Evolutionary conservation across 164 flowering plant genomes (phyloP).

Genomic region (Chimonanthus salicifolius): DNA sequence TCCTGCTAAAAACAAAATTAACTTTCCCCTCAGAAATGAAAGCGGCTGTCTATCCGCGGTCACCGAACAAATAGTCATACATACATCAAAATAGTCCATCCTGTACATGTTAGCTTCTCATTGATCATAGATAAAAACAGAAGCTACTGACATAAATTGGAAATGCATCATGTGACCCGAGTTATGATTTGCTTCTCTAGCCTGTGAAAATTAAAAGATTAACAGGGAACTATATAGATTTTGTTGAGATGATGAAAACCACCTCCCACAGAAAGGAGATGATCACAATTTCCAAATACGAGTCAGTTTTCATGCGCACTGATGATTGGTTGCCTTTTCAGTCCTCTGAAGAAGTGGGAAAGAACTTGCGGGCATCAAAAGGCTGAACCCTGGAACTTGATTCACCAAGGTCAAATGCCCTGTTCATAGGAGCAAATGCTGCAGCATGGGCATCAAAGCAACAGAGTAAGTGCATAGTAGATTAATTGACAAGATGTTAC

Average conservation of each 20-base stretch:
- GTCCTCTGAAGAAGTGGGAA: slow-evolving; percentile 28
- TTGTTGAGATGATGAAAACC: background rate
- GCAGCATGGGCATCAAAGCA: slow-evolving; percentile 18
- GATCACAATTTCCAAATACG: background rate
- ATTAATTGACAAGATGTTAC: no score
- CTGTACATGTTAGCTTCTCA: background rate
- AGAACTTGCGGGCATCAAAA: slow-evolving; percentile 51
- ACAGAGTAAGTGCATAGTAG: background rate
- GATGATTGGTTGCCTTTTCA: slow-evolving; percentile 1
- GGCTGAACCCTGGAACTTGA: slow-evolving; percentile 41
- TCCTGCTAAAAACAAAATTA: no score
- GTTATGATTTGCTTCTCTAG: background rate
- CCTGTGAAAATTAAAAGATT: background rate
- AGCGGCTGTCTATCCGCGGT: no score
- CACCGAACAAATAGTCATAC: no score
- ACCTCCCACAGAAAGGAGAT: background rate
- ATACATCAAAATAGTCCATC: background rate
- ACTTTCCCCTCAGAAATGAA: no score
- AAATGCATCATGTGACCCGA: background rate
- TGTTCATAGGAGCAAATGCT: slow-evolving; percentile 86
- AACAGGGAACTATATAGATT: background rate
- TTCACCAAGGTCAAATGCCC: slow-evolving; percentile 23
- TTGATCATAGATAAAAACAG: no score
- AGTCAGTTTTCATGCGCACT: background rate
- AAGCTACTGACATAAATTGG: background rate